Conservation (phyloP, 176 grass and related monocot genomes). For the Phoenix roebelenii region DNA sequence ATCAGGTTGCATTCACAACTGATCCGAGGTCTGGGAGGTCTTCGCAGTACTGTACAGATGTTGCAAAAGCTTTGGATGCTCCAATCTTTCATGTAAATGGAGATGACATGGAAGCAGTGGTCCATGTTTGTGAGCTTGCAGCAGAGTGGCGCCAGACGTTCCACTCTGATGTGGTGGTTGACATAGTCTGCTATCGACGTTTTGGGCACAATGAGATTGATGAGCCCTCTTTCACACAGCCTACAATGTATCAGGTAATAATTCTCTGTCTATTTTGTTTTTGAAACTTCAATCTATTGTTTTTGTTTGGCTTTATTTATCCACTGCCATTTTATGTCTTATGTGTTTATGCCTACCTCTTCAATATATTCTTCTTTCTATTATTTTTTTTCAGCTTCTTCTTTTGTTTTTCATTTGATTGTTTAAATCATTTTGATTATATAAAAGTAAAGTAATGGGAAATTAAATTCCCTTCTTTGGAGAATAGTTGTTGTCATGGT, state of each 20-base stretch:
- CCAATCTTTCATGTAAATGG: conserved; percentile 95
- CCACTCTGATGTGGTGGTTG: conserved; percentile 86
- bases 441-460: no score
- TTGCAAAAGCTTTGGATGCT: conserved; percentile 50
- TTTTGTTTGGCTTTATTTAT: no score
- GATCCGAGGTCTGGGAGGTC: conserved; percentile 40
- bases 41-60: conserved; percentile 45
- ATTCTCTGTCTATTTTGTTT: conserved; percentile 6
- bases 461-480: no score
- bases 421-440: no score
- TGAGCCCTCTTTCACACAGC: conserved; percentile 96
- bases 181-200: conserved; percentile 81
- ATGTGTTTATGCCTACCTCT: background rate
- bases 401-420: background rate
- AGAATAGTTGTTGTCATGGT: no score
- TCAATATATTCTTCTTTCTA: background rate
- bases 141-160: conserved; percentile 93
- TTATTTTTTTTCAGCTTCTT: background rate
- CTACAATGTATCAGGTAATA: conserved; percentile 92
- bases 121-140: conserved; percentile 74
- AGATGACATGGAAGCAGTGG: conserved; percentile 89
- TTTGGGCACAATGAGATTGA: conserved; percentile 98
- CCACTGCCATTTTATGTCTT: no score
- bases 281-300: no score
- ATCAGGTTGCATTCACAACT: conserved; percentile 49